Evolutionary conservation across 2,329 filamentous ascomycete species (phyloP).

Genomic region (Chaetomium globosum): DNA sequence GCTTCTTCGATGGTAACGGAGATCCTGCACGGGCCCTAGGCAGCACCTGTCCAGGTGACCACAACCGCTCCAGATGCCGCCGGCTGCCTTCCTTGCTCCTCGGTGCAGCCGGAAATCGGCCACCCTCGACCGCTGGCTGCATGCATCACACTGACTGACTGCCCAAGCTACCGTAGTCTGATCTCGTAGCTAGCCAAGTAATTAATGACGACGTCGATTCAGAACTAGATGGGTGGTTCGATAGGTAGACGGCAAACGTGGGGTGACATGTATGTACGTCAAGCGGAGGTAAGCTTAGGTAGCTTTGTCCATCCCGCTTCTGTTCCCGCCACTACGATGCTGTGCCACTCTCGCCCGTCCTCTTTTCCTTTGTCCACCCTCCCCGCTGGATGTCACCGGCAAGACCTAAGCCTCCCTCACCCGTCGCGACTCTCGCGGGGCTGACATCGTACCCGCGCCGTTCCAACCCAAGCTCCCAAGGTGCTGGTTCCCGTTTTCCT

Average conservation of each 20-base stretch:
- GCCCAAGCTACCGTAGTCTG: background rate
- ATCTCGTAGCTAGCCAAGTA: background rate
- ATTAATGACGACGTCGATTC: background rate
- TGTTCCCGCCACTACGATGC: slow-evolving; percentile 5
- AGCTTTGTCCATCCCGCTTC: slow-evolving; percentile 3
- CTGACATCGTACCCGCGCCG: slow-evolving; percentile 8
- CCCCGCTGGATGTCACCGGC: background rate
- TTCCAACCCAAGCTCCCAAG: background rate
- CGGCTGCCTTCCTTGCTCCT: background rate
- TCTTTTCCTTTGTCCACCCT: slow-evolving; percentile 3
- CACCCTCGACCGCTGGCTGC: background rate
- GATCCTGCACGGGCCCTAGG: slow-evolving; percentile 26
- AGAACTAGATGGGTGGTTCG: too few species aligned
- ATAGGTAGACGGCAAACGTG: background rate
- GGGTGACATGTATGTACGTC: background rate
- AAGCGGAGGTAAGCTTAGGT: background rate
- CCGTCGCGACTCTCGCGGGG: background rate
- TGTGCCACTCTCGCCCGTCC: slow-evolving; percentile 13
- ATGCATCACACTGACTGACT: background rate
- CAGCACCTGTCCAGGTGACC: slow-evolving; percentile 1
- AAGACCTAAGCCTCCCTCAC: background rate
- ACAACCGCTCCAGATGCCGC: background rate
- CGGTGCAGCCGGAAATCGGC: background rate
- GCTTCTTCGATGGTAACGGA: slow-evolving; percentile 27
- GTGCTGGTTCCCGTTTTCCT: background rate